These are phyloP conservation scores for Chiua sp. DNA, from an alignment of 1,284 basidiomycete species.

Conservation along the genomic window DNA sequence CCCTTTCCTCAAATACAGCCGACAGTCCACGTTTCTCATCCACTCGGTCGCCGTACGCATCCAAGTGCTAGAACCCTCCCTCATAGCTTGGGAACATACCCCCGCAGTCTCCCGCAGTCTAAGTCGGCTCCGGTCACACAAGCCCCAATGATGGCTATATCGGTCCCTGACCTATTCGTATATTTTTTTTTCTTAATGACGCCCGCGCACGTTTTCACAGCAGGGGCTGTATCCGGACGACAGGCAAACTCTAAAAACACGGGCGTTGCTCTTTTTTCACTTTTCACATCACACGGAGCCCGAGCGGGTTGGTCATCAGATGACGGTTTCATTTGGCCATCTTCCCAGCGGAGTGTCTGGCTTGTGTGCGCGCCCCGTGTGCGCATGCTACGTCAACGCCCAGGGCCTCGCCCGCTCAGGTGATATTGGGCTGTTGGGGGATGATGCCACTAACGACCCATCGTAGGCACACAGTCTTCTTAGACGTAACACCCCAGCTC, in stretches of 20 bases:
- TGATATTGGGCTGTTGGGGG: too few relatives aligned
- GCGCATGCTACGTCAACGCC: too few relatives aligned
- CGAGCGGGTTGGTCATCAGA: neutral
- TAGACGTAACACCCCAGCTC: too few relatives aligned
- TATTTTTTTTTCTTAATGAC: neutral
- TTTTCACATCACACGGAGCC: neutral
- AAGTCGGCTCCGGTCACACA: constrained; percentile 12
- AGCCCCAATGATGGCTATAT: too few relatives aligned
- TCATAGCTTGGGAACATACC: neutral
- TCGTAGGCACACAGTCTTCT: neutral
- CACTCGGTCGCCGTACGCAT: neutral
- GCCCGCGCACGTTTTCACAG: neutral
- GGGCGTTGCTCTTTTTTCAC: neutral
- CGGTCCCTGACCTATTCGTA: constrained; percentile 15
- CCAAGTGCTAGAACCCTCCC: constrained; percentile 3
- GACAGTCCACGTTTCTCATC: neutral
- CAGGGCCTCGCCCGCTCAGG: too few relatives aligned
- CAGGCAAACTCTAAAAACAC: neutral
- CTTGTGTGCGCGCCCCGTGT: neutral
- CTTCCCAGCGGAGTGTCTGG: neutral
- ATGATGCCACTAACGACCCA: too few relatives aligned
- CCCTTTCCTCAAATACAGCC: neutral
- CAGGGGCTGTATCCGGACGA: neutral
- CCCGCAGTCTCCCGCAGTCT: neutral
- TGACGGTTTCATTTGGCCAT: neutral